Conservation (phyloP, 257 asterid genomes). For the Solanum gracilifrons region DNA sequence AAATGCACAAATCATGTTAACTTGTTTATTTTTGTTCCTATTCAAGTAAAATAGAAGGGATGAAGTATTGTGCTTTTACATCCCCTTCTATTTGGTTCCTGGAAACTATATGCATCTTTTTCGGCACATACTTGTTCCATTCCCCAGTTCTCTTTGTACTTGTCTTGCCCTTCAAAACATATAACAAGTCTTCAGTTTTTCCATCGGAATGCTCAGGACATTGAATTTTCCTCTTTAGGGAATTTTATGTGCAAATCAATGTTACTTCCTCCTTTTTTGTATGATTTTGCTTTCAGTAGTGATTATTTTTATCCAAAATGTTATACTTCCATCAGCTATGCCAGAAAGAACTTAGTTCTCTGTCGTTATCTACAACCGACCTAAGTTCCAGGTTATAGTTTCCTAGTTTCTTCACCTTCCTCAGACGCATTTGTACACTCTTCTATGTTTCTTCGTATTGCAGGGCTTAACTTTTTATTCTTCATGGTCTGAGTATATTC, state of each 20-base stretch:
- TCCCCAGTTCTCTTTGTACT: neutral
- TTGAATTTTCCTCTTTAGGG: neutral
- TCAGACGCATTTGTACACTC: neutral
- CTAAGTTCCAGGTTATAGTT: neutral
- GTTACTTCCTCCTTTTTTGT: neutral
- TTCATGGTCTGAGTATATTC: neutral
- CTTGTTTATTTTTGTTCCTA: neutral
- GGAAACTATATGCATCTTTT: neutral
- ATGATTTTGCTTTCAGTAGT: neutral
- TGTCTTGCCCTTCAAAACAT: neutral
- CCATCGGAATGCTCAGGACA: neutral
- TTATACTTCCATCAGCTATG: neutral
- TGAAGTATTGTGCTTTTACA: neutral
- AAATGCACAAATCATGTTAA: neutral
- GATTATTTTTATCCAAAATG: neutral
- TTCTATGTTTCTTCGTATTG: neutral
- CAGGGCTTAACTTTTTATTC: neutral
- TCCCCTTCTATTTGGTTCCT: neutral
- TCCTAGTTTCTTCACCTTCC: slow-evolving; percentile 2
- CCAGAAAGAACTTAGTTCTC: neutral
- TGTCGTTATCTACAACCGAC: neutral
- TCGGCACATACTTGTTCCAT: neutral
- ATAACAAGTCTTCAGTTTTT: neutral
- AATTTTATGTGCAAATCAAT: neutral
- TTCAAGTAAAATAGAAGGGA: neutral